Evolutionary conservation across 495 filamentous ascomycete species (phyloP).

Genomic region (Pyrenopolyporus hunteri): DNA sequence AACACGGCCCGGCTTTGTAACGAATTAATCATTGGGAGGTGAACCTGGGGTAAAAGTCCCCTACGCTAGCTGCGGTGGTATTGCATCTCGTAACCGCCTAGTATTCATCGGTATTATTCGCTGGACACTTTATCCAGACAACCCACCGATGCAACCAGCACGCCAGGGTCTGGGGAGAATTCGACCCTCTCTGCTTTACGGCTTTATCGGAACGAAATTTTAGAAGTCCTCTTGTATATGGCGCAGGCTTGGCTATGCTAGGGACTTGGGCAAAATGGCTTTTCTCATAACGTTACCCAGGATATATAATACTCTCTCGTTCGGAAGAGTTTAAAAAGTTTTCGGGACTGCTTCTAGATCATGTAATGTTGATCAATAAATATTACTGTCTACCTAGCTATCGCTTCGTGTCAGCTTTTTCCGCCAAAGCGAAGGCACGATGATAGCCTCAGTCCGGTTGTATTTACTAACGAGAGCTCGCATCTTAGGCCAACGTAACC

Average conservation of each 20-base stretch:
- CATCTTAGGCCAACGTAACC: conserved; percentile 1
- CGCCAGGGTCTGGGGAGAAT: conserved; percentile 32
- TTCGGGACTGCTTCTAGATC: conserved; percentile 11
- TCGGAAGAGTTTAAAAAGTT: not conserved
- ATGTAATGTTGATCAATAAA: conserved; percentile 7
- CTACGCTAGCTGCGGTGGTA: conserved; percentile 5
- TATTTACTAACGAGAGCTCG: not conserved
- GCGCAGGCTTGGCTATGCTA: not conserved
- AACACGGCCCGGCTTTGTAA: conserved; percentile 21
- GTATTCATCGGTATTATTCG: conserved; percentile 17
- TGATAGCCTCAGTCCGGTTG: conserved; percentile 7
- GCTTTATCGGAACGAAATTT: conserved; percentile 19
- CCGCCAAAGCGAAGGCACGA: conserved; percentile 1
- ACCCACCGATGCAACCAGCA: conserved; percentile 16
- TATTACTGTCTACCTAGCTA: not conserved
- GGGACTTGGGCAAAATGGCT: not conserved
- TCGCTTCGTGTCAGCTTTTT: conserved; percentile 1
- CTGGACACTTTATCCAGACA: conserved; percentile 26
- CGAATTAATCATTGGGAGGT: conserved; percentile 11
- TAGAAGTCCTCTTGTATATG: not conserved
- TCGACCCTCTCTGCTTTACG: conserved; percentile 8
- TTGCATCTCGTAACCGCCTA: conserved; percentile 13
- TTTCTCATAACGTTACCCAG: not conserved
- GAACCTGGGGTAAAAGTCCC: conserved; percentile 23
- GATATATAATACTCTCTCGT: not conserved